Base-by-base conservation (phyloP, 2,329 filamentous ascomycete genomes). In the Pseudogymnoascus sp. region DNA sequence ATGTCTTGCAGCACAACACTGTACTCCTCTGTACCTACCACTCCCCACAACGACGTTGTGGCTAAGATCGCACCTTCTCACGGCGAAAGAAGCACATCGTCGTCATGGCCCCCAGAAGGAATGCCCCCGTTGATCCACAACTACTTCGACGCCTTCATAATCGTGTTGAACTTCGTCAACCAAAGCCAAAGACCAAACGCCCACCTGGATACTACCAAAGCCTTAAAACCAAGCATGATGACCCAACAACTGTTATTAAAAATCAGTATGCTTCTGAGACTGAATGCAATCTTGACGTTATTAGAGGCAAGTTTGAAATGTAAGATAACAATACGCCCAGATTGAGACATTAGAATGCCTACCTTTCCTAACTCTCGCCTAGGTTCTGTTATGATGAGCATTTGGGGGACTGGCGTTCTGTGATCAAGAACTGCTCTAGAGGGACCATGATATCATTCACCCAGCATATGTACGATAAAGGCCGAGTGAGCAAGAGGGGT, bases 261-360 rank as follows among this genome's bases (percentile, higher is more conserved):
- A 10, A 10, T 2, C 1, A 60, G 19, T 60, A 60, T 43, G 23
- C 59, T 6, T 21, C 19, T 31, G 64, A 66, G 12, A 69, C 65
- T 60, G 68, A 72, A 43, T 65, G 69, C 37, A 72, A 73, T 63
- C 69, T 72, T 60, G 63, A 63, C 11, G 45, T 65, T 16, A 64
- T 68, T 26, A 26, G 70, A 43, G 65, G 67, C 61, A 72, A 73
- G 60, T 72, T 71, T 8, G 69, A 65, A 62, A 60, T 61, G 38
- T 63, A 71, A 55, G 66, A 64, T 64, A 12, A 64, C 69, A 49
- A 49, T 49, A 49, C 21, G 8, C 49, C 19, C 7, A 55, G 31
- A 29, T 55, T 55, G 23, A 55, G 49, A 55, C 49, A 52, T 31
- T 55, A 6, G 49, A 31, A 29, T 31, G 49, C 1, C 49, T 55